These are phyloP conservation scores for Cryptococcus hybrid DNA, from an alignment of 1,284 basidiomycete genomes.

Conservation along the genomic window DNA sequence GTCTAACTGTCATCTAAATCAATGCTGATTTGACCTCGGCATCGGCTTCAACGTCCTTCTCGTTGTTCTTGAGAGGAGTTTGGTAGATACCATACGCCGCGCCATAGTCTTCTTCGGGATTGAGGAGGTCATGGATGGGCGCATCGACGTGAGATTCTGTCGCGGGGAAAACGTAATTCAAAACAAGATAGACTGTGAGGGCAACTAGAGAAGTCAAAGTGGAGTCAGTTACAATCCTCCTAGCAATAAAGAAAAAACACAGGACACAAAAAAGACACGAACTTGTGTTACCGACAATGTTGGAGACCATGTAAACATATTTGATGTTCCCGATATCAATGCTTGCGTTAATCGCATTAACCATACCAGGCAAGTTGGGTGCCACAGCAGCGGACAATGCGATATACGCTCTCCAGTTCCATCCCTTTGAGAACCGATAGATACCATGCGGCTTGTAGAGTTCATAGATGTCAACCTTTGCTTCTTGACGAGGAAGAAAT, in stretches of 20 bases:
- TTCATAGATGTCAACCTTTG: constrained; percentile 35
- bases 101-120: constrained; percentile 1
- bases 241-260: not conserved
- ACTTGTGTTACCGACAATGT: constrained; percentile 24
- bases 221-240: not conserved
- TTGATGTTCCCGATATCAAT: constrained; percentile 60
- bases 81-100: not conserved
- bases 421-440: constrained; percentile 52
- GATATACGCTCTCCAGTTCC: constrained; percentile 63
- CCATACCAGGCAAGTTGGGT: constrained; percentile 68
- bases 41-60: not conserved
- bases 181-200: constrained; percentile 60
- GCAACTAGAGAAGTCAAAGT: constrained; percentile 58
- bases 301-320: constrained; percentile 50
- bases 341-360: constrained; percentile 48
- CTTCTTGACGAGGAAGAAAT: constrained; percentile 37
- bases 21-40: not conserved
- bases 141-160: constrained; percentile 60
- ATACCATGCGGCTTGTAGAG: constrained; percentile 36
- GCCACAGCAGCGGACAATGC: constrained; percentile 63
- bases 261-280: constrained; percentile 5
- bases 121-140: constrained; percentile 52
- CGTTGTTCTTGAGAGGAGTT: not conserved
- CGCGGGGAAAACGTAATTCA: constrained; percentile 62
- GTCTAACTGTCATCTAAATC: too few relatives aligned